These are phyloP conservation scores for Bisporella sp. DNA, from an alignment of 2,329 filamentous ascomycete species.

Conservation along the genomic window DNA sequence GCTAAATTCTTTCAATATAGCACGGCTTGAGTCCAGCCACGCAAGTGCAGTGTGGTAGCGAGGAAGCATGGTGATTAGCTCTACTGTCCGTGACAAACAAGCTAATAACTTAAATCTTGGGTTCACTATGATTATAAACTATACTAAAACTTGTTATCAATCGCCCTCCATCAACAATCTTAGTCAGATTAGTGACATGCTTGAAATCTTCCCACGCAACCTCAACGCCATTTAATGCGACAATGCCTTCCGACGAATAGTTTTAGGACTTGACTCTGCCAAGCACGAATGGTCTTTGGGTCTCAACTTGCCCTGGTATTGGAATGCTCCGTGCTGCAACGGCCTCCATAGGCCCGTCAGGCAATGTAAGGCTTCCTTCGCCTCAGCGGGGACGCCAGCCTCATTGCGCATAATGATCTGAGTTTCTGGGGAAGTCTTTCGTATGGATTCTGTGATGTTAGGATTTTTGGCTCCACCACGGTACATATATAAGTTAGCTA, in stretches of 20 bases:
- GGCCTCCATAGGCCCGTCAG: slow-evolving; percentile 54
- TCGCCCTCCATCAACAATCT: no score
- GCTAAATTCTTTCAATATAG: no score
- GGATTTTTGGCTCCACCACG: slow-evolving; percentile 51
- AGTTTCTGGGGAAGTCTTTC: slow-evolving; percentile 39
- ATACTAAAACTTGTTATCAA: no score
- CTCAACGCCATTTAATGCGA: no score
- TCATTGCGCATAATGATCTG: slow-evolving; percentile 49
- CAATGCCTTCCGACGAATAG: no score
- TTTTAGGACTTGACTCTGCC: slow-evolving; percentile 47
- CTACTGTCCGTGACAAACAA: neutral
- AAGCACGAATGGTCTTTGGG: slow-evolving; percentile 41
- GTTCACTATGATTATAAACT: no score
- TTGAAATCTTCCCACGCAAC: no score
- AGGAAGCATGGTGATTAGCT: no score
- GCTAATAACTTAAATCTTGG: neutral
- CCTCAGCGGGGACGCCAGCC: slow-evolving; percentile 47
- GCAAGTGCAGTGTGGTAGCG: no score
- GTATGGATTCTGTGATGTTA: slow-evolving; percentile 47
- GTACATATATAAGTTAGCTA: slow-evolving; percentile 54
- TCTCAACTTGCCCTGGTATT: slow-evolving; percentile 48
- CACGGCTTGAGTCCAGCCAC: no score
- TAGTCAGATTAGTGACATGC: no score
- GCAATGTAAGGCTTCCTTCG: slow-evolving; percentile 53
- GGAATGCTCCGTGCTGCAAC: slow-evolving; percentile 47